Conservation (phyloP, 768 basidiomycete species). For the Pisolithus marmoratus region DNA sequence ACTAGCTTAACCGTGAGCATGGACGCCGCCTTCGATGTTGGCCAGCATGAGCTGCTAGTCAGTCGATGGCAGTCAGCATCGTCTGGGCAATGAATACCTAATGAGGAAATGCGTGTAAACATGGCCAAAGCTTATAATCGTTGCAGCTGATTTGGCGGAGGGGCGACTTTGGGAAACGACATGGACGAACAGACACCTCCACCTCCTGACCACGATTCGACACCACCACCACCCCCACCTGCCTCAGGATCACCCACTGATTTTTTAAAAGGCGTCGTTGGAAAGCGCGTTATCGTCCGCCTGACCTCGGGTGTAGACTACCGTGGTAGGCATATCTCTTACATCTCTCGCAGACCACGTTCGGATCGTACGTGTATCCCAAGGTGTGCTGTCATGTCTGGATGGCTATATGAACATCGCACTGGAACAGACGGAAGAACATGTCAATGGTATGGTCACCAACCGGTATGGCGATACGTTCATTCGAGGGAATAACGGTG, state of each 20-base stretch:
- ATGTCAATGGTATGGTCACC: constrained; percentile 81
- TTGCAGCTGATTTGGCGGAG: neutral
- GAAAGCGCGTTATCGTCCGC: constrained; percentile 91
- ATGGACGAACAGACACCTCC: constrained; percentile 30
- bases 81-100: neutral
- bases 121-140: constrained; percentile 10
- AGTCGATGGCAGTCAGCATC: neutral
- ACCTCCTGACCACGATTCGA: constrained; percentile 34
- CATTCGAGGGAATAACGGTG: constrained; percentile 91
- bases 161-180: neutral
- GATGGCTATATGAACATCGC: constrained; percentile 99
- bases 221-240: constrained; percentile 46
- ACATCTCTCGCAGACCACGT: neutral
- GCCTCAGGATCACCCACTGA: constrained; percentile 82
- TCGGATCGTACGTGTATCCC: neutral
- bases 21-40: neutral
- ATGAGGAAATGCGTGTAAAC: constrained; percentile 7
- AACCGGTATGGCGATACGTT: constrained; percentile 95
- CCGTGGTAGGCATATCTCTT: constrained; percentile 49
- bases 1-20: constrained; percentile 80
- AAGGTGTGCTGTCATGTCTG: constrained; percentile 89
- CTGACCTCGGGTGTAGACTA: constrained; percentile 93
- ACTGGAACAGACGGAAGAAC: constrained; percentile 94
- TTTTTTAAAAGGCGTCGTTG: constrained; percentile 92
- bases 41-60: neutral